phyloP scores from a whole-genome alignment of 1,284 basidiomycete genomes.

The Phellinidium pouzarii region DNA sequence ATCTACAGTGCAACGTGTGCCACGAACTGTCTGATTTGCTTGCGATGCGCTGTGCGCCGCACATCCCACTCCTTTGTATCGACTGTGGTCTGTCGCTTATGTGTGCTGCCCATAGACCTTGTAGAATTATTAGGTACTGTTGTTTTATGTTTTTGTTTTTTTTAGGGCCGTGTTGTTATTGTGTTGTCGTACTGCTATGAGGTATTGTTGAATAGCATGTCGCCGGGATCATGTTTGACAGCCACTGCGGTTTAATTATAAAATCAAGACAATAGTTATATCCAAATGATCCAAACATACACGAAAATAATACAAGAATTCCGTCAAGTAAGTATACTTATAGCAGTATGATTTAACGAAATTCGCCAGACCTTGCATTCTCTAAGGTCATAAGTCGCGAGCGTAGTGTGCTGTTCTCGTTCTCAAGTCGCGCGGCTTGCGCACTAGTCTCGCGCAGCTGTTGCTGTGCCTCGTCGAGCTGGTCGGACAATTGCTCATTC shows the following conservation, averaged over 20 bases:
- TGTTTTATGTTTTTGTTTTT: not conserved
- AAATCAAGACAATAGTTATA: too few relatives aligned
- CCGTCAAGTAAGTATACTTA: too few relatives aligned
- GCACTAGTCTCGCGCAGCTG: slow-evolving; percentile 39
- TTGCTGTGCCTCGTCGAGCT: slow-evolving; percentile 40
- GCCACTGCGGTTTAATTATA: too few relatives aligned
- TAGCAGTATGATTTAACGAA: too few relatives aligned
- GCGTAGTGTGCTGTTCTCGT: slow-evolving; percentile 36
- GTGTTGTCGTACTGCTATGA: not conserved
- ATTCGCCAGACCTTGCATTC: not conserved
- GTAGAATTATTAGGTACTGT: not conserved
- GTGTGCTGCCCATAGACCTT: not conserved
- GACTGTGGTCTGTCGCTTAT: slow-evolving; percentile 7
- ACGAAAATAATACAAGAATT: too few relatives aligned
- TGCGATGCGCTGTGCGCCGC: slow-evolving; percentile 17
- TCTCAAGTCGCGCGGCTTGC: slow-evolving; percentile 30
- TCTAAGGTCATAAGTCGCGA: slow-evolving; percentile 27
- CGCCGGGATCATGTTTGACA: too few relatives aligned
- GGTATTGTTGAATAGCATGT: not conserved
- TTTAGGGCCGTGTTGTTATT: not conserved
- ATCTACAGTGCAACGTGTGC: not conserved
- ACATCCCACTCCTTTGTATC: slow-evolving; percentile 14
- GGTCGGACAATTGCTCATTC: slow-evolving; percentile 43
- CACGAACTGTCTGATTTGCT: slow-evolving; percentile 4
- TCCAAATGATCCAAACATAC: too few relatives aligned